These are phyloP conservation scores for Cardiosporidium cionae DNA, from an alignment of 169 alveolate genomes.

Conservation along the genomic window DNA sequence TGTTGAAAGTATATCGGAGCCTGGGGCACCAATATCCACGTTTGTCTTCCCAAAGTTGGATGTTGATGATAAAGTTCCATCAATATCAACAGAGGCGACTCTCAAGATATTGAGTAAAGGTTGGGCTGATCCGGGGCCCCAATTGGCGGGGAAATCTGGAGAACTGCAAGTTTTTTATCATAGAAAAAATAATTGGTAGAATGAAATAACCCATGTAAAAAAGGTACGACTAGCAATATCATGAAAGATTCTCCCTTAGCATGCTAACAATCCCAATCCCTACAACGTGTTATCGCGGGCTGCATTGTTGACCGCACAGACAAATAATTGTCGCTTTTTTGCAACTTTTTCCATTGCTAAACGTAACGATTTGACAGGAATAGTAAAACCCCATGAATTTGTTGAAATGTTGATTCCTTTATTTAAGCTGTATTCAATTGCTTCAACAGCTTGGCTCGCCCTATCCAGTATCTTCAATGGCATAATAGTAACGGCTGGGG, in stretches of 20 bases:
- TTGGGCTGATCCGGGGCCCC: no score
- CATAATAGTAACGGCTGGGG: slow-evolving; percentile 36
- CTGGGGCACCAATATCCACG: slow-evolving; percentile 1
- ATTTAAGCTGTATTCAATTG: slow-evolving; percentile 37
- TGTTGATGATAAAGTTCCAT: background rate
- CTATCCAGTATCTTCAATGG: slow-evolving; percentile 36
- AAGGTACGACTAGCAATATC: no score
- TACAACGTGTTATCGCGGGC: background rate
- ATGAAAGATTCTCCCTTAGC: no score
- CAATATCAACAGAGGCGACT: background rate
- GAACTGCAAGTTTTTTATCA: no score
- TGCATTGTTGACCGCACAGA: background rate
- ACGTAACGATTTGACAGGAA: background rate
- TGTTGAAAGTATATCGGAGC: slow-evolving; percentile 20
- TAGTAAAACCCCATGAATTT: slow-evolving; percentile 31
- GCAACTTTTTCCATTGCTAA: background rate
- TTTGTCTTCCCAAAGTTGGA: background rate
- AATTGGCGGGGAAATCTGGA: background rate
- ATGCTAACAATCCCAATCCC: no score
- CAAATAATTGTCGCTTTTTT: background rate
- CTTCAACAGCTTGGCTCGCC: slow-evolving; percentile 10
- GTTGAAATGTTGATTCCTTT: slow-evolving; percentile 35
- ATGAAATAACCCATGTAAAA: no score
- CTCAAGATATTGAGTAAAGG: background rate
- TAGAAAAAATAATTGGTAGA: no score